phyloP scores from a whole-genome alignment of 2,329 filamentous ascomycete species.

The Xylariaceae sp. region DNA sequence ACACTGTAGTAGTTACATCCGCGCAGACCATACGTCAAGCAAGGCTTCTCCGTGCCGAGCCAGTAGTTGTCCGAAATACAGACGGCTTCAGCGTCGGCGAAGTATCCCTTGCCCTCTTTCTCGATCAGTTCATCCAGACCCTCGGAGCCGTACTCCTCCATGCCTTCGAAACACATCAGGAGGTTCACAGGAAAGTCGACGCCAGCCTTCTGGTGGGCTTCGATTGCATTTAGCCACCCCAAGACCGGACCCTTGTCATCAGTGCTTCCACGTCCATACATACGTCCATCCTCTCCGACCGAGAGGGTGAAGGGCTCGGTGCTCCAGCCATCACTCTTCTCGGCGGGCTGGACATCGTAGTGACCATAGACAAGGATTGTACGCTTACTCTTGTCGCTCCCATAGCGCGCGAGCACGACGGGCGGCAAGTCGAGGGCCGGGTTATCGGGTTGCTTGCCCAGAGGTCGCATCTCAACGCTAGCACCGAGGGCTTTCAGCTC shows the following conservation, averaged over 20 bases:
- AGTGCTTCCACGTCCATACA: conserved; percentile 93
- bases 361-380: conserved; percentile 97
- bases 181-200: conserved; percentile 96
- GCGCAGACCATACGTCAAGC: conserved; percentile 92
- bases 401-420: conserved; percentile 87
- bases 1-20: conserved; percentile 98
- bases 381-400: conserved; percentile 85
- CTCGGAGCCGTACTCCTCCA: conserved; percentile 98
- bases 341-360: conserved; percentile 96
- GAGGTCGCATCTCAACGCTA: conserved; percentile 76
- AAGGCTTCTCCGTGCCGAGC: conserved; percentile 98
- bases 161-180: conserved; percentile 98
- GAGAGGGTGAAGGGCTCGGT: conserved; percentile 90
- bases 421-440: conserved; percentile 89
- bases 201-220: conserved; percentile 92
- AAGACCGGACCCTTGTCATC: conserved; percentile 98
- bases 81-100: conserved; percentile 91
- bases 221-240: conserved; percentile 96
- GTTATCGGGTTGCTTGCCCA: conserved; percentile 89
- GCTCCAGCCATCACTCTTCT: conserved; percentile 90
- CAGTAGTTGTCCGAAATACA: conserved; percentile 99
- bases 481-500: conserved; percentile 84
- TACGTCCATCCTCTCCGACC: conserved; percentile 84
- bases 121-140: conserved; percentile 93
- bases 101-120: conserved; percentile 87